Evolutionary conservation across 2,329 filamentous ascomycete species (phyloP), one percentile per base, ranked within the genome.

Genomic region (Sporothrix globosa): DNA sequence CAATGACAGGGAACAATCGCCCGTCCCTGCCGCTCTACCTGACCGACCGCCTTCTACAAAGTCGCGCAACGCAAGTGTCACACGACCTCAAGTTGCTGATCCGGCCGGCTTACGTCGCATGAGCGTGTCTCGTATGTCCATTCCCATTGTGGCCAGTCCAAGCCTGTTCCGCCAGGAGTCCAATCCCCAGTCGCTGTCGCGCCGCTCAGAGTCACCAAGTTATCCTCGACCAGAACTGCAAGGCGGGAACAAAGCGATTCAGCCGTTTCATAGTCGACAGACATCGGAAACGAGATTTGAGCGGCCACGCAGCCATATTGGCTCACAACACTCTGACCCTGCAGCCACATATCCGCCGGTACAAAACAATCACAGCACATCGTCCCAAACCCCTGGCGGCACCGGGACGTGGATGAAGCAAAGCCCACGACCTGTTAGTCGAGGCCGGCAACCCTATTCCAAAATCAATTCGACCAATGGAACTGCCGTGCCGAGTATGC

Each of bases 41-140:
- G 60, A 61, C 0, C 76, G 78, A 2, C 78, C 79, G 0, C 69
- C 74, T 0, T 80, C 79, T 0, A 77, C 80, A 0, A 81, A 80
- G 56, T 79, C 80, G 1, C 78, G 79, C 5, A 79, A 81, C 48
- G 76, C 78, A 3, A 82, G 80, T n/a, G n/a, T n/a, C n/a, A n/a
- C n/a, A n/a, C n/a, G n/a, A 41, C 19, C 46, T 5, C 34, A 50
- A 41, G 50, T 10, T 14, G 3, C 3, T 14, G 19, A 19, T 1
- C 1, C 41, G 1, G 3, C 7, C 7, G 14, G 4, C 4, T 1
- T 58, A 5, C 21, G 63, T 1, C 69, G 68, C 24, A 44, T 66
- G 61, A 72, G 61, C 41, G 54, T 39, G n/a, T 69, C 70, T 2
- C 48, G 69, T 9, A 65, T 61, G 61, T 74, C 72, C 2, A 77